Evolutionary conservation across 164 flowering plant genomes (phyloP), one percentile per base, ranked within the genome.

Genomic region (Euptelea pleiosperma): DNA sequence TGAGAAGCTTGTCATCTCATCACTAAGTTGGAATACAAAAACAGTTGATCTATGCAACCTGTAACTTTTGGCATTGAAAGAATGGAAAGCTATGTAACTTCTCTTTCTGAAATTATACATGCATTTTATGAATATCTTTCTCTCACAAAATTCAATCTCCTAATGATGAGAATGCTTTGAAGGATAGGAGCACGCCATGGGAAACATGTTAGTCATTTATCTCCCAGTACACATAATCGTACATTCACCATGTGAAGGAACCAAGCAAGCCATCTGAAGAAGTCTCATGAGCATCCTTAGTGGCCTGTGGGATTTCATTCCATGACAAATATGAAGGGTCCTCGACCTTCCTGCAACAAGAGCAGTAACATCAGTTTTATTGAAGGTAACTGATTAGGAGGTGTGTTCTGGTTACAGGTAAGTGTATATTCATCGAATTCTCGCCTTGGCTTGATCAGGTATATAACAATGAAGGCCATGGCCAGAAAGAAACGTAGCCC

Each of bases 401-500:
- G 22, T 14, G 40, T 28, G 18, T 8, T 19, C 3, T 22, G 53
- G 18, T 19, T 26, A 41, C 25, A 28, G 1, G 39, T 2, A 3
- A 34, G 18, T 12, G 11, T 33, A 14, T 31, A n/a, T 21, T 39
- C n/a, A 42, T 30, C 64, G 41, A 42, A 52, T 30, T 52, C 62
- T 70, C 28, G 90, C 99, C 99, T 93, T 60, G 97, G 99, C 80
- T 90, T 86, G 56, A 90, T 60, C 37, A 90, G 85, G 71, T 90
- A 93, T 21, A 90, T 69, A 34, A 86, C 33, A 18, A 80, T 66
- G 80, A 90, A 93, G 25, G 68, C 65, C 78, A 85, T 42, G 6
- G 99, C 92, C 75, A 93, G 56, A 61, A 85, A 79, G 69, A 90
- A 85, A 81, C 99, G 85, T 34, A 93, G 40, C 8, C 91, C 86